A percentile compares a stretch with the other conserved stretches of the same genome.
Conservation (phyloP, 1,139 yeast genomes). For the Zygoascus sp. region DNA sequence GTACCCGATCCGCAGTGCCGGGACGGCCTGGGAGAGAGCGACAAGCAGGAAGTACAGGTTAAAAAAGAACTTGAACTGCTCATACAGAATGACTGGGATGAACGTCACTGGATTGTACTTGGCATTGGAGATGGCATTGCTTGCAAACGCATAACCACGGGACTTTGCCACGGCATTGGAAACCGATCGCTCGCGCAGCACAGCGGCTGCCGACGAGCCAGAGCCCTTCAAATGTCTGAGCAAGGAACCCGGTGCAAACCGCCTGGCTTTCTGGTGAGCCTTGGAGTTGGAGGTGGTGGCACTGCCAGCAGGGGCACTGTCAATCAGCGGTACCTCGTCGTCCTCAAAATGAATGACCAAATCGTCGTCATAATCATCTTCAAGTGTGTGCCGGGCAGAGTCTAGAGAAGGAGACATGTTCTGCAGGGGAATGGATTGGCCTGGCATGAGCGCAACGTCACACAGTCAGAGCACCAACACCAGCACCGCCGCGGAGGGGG, state of each 20-base stretch:
- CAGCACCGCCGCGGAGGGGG: too few species aligned
- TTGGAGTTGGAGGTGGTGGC: conserved; percentile 1
- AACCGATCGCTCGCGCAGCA: conserved; percentile 14
- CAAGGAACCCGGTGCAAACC: not conserved
- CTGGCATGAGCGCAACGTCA: conserved; percentile 14
- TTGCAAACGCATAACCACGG: conserved; percentile 44
- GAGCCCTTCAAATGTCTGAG: not conserved
- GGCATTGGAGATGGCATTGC: conserved; percentile 89
- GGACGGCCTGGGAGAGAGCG: conserved; percentile 91
- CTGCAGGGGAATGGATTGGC: conserved; percentile 18
- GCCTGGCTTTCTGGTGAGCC: too few species aligned
- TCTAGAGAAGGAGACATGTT: conserved; percentile 17
- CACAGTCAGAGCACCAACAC: not conserved
- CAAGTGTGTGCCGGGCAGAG: not conserved
- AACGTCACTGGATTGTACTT: conserved; percentile 87
- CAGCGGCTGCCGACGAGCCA: not conserved
- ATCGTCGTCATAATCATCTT: conserved; percentile 16
- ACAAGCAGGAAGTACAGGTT: conserved; percentile 87
- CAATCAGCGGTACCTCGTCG: conserved; percentile 13
- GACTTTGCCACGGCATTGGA: conserved; percentile 14
- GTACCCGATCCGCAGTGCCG: conserved; percentile 88
- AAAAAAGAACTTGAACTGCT: conserved; percentile 95
- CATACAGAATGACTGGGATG: conserved; percentile 82
- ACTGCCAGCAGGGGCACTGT: not conserved
- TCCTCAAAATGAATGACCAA: conserved; percentile 14